Base-by-base conservation (phyloP, 2,329 filamentous ascomycete species). In the Verticillium longisporum region DNA sequence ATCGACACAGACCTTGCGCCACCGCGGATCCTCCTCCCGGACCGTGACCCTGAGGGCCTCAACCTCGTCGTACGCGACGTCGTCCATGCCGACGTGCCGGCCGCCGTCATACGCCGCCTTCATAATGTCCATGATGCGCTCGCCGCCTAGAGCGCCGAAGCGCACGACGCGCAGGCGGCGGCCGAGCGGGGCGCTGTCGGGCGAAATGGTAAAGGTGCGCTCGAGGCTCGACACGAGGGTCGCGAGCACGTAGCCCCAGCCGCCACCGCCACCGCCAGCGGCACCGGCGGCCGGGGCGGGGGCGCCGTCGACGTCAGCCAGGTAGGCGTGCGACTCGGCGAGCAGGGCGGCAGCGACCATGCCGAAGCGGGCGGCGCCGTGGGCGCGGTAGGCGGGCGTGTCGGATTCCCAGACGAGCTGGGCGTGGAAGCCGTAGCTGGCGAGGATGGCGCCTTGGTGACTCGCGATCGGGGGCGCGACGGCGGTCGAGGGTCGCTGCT, bases 351-450 rank as follows among this genome's bases (percentile, higher is more conserved):
- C 82, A 0, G 92, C 93, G 0, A 92, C 92, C 84, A 97, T 91
- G 61, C 87, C 83, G 75, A 98, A 98, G 21, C 94, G 83, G 70
- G 89, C 85, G 36, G 81, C 80, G 13, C 94, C 94, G 69, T 89
- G 88, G 66, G 85, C 84, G 64, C 94, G 88, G 74, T 94, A 94
- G 65, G 86, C 88, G 0, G 84, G 79, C 0, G 93, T 96, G 73
- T 98, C 94, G 73, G 90, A 95, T 76, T 97, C 92, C 67, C 91
- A 92, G 26, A 98, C 92, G 3, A 98, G 82, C 53, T 88, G 87
- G 34, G 93, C 91, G 70, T 98, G 94, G 69, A 98, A 86, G 21
- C 90, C 94, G 83, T 96, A 96, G 72, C 90, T 95, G 55, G 88
- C 88, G 1, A 98, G 93, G 26, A 97, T 91, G 31, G 89, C 89